Percentiles rank a stretch among this genome's conserved stretches.
Evolutionary conservation across 352 stramenopile species (phyloP).

Genomic region (Globisporangium cederbergense): DNA sequence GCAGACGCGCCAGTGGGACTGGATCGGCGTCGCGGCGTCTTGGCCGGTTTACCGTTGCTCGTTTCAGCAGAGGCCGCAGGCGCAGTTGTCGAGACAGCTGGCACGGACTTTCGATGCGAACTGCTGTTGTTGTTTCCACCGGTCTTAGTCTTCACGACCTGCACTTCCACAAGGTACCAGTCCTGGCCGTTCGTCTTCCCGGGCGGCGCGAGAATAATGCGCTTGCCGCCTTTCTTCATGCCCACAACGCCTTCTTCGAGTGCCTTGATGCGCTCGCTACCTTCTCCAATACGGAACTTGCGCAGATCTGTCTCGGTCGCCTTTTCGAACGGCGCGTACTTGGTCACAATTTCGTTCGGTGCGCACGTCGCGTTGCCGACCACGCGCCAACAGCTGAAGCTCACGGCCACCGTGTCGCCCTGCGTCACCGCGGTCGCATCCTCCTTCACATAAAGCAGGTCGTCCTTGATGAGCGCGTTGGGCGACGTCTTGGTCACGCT

Average conservation of each 20-base stretch:
- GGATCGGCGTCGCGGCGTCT: constrained; percentile 31
- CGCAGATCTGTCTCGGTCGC: constrained; percentile 39
- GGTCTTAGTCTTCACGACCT: constrained; percentile 71
- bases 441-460: constrained; percentile 39
- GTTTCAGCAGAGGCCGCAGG: background rate
- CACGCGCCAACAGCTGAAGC: constrained; percentile 73
- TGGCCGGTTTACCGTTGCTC: constrained; percentile 19
- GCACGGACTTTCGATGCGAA: constrained; percentile 30
- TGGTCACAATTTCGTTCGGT: constrained; percentile 64
- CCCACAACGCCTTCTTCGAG: constrained; percentile 86
- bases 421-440: constrained; percentile 32
- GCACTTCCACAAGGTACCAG: constrained; percentile 80
- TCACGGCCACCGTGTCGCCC: constrained; percentile 63
- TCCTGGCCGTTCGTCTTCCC: constrained; percentile 78
- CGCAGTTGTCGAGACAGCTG: constrained; percentile 18
- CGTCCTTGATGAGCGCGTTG: constrained; percentile 46
- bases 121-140: constrained; percentile 16
- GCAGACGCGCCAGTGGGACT: constrained; percentile 22
- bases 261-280: constrained; percentile 80
- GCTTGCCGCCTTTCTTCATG: constrained; percentile 86
- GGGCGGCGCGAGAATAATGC: constrained; percentile 86
- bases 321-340: constrained; percentile 79
- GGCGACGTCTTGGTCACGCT: constrained; percentile 47
- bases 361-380: constrained; percentile 60
- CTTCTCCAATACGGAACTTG: constrained; percentile 78